Conservation (phyloP, 345 rosid genomes). For the Eucalyptus virginea region DNA sequence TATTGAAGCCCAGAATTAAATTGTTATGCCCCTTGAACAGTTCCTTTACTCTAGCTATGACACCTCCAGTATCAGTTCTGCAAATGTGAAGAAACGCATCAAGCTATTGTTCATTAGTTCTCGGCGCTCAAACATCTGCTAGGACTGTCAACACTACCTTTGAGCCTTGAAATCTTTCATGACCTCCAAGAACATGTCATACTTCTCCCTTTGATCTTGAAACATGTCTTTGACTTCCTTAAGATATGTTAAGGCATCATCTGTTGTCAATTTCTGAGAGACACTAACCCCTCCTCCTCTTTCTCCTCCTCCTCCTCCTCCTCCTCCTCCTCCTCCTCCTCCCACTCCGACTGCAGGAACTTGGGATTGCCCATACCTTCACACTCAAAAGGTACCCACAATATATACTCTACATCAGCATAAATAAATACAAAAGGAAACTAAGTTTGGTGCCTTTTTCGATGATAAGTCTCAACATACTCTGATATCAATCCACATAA, state of each 20-base stretch:
- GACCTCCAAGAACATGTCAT: slow-evolving; percentile 80
- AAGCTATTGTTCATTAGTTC: not conserved
- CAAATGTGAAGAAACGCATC: slow-evolving; percentile 5
- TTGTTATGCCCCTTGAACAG: slow-evolving; percentile 89
- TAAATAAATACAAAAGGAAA: not conserved
- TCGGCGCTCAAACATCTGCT: not conserved
- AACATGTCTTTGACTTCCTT: slow-evolving; percentile 93
- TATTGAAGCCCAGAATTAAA: slow-evolving; percentile 84
- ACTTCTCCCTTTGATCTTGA: slow-evolving; percentile 84
- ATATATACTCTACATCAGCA: not conserved
- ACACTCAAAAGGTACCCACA: not conserved
- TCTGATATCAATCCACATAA: not conserved
- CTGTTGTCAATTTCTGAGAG: slow-evolving; percentile 66
- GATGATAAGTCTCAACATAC: not conserved
- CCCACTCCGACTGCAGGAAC: slow-evolving; percentile 7
- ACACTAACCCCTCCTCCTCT: slow-evolving; percentile 13
- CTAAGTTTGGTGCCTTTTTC: not conserved
- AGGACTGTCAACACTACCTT: slow-evolving; percentile 26
- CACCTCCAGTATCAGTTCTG: slow-evolving; percentile 94
- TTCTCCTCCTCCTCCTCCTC: not conserved
- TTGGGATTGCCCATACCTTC: slow-evolving; percentile 25
- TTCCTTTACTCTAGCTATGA: slow-evolving; percentile 86
- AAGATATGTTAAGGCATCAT: slow-evolving; percentile 72
- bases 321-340: slow-evolving; percentile 2
- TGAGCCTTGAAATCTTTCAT: slow-evolving; percentile 98